phyloP scores from a whole-genome alignment of 2,329 filamentous ascomycete species.

The Plectosphaerella plurivora region DNA sequence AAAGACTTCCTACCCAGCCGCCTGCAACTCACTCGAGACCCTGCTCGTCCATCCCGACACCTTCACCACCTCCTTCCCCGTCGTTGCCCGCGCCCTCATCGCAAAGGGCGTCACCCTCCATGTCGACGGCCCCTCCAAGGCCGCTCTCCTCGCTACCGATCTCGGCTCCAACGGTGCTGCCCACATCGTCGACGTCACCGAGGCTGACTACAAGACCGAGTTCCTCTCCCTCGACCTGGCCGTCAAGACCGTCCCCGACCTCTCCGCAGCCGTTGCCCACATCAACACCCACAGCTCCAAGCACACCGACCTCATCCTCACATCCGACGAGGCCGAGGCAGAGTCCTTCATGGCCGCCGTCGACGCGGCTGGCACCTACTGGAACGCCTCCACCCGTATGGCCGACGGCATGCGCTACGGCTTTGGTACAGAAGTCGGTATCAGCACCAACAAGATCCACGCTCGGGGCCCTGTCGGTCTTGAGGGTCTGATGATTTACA shows the following conservation, averaged over 20 bases:
- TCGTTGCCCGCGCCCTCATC: conserved; percentile 69
- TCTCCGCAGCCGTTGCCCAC: conserved; percentile 74
- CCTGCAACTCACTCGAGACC: conserved; percentile 92
- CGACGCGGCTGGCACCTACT: conserved; percentile 90
- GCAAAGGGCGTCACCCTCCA: conserved; percentile 75
- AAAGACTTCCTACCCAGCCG: conserved; percentile 91
- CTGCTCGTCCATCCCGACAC: conserved; percentile 76
- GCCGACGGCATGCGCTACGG: conserved; percentile 96
- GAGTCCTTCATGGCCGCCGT: conserved; percentile 80
- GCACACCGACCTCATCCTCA: conserved; percentile 91
- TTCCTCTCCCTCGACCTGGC: conserved; percentile 82
- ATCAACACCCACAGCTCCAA: conserved; percentile 91
- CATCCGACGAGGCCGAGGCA: conserved; percentile 60
- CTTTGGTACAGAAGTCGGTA: conserved; percentile 96
- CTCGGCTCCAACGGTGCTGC: conserved; percentile 16
- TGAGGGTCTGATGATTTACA: conserved; percentile 94
- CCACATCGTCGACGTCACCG: conserved; percentile 59
- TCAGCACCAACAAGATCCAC: conserved; percentile 98
- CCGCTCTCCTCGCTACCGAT: conserved; percentile 45
- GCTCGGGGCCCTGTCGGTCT: conserved; percentile 88
- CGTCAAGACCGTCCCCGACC: conserved; percentile 68
- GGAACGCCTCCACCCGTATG: conserved; percentile 93
- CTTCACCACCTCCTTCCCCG: conserved; percentile 59
- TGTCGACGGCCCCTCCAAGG: conserved; percentile 69
- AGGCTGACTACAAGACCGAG: conserved; percentile 79